Base-by-base conservation (phyloP, 768 basidiomycete species). In the Hygrocybe punicea region DNA sequence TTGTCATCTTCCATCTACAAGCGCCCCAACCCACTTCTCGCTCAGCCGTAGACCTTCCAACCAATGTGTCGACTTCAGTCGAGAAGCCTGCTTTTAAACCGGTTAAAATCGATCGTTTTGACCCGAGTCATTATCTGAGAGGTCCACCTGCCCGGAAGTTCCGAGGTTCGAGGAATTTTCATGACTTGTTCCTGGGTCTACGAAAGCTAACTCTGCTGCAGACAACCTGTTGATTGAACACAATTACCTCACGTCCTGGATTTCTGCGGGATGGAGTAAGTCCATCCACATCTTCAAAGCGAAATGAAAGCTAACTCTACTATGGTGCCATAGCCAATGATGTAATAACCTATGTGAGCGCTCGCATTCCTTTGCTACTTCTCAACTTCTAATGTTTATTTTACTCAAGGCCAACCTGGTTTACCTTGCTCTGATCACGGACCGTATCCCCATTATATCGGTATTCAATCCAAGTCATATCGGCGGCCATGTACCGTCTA, bases 191-290 rank as follows among this genome's bases (percentile, higher is more conserved):
- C 53, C 3, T 16, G 13, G 16, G 25, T 25, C 16, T 5, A n/a
- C 13, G 13, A 50, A 42, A 33, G n/a, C 29, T 29, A 29, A 29
- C 29, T 29, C 29, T 29, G 8, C 4, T 8, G 6, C 48, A 86
- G 87, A 87, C 60, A 89, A 88, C 61, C 70, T 90, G 35, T 79
- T 77, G 14, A 70, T 79, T 17, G 81, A 86, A 55, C 72, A 73
- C 4, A 77, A 84, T 60, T 90, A 89, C 60, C 81, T 90, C 57
- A 84, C 86, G 1, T 85, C 85, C 13, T 90, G 86, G 86, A 75
- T 84, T 39, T 83, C 84, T 36, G 86, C 87, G n/a, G 88, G 88
- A 39, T 90, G 87, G 87, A 88, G 83, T 84, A 65, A 62, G 83
- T 78, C 29, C 48, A 42, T 25, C 36, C 45, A 29, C 13, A 56